Evolutionary conservation across 768 basidiomycete genomes (phyloP).

Genomic region (Kwoniella sp.): DNA sequence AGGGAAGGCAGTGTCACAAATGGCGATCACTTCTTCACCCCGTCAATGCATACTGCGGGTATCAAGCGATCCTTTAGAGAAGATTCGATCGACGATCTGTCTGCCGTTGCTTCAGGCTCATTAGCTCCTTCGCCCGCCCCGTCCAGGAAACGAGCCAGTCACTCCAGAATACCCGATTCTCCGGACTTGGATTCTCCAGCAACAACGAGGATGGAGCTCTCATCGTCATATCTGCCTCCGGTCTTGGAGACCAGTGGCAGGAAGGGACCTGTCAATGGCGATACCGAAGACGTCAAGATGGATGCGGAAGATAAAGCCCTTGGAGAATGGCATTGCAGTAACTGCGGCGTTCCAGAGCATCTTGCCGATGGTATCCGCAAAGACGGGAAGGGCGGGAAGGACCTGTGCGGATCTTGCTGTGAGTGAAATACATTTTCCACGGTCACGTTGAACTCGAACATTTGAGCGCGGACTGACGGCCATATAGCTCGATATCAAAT

Average conservation of each 20-base stretch:
- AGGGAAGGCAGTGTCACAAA: slow-evolving; percentile 36
- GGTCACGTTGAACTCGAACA: no score
- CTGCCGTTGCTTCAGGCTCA: slow-evolving; percentile 2
- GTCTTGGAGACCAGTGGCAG: slow-evolving; percentile 61
- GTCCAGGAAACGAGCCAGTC: slow-evolving; percentile 18
- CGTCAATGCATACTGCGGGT: slow-evolving; percentile 13
- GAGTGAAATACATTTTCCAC: slow-evolving; percentile 56
- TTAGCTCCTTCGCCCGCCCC: neutral
- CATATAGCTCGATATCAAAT: slow-evolving; percentile 14
- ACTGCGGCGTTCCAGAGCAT: slow-evolving; percentile 85
- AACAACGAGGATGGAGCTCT: neutral
- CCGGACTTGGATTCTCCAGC: slow-evolving; percentile 7
- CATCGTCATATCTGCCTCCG: slow-evolving; percentile 60
- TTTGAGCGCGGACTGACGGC: no score
- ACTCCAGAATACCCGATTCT: slow-evolving; percentile 21
- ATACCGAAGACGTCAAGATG: slow-evolving; percentile 1
- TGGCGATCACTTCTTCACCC: slow-evolving; percentile 6
- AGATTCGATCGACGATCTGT: slow-evolving; percentile 24
- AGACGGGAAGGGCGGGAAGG: slow-evolving; percentile 85
- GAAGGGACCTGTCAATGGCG: slow-evolving; percentile 44
- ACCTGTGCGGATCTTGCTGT: slow-evolving; percentile 92
- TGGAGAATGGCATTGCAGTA: slow-evolving; percentile 80
- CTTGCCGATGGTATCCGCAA: slow-evolving; percentile 84
- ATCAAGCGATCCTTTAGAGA: slow-evolving; percentile 32
- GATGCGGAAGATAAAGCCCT: slow-evolving; percentile 40